Evolutionary conservation across 2,329 filamentous ascomycete genomes (phyloP), one percentile per base, ranked within the genome.

Genomic region (Pyricularia pennisetigena): DNA sequence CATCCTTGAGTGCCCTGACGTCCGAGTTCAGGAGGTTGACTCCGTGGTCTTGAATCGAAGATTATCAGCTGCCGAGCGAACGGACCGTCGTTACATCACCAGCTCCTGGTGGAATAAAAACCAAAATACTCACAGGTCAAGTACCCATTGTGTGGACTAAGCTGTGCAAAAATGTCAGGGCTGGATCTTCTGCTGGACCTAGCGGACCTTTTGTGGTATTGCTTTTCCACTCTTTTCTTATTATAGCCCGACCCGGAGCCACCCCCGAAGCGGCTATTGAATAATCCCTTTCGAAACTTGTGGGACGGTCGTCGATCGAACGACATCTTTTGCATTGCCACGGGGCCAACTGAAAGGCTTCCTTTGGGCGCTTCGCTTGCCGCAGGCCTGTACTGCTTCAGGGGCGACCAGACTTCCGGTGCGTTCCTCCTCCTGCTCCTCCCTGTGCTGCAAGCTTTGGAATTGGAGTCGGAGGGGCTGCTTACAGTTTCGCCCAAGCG

Each of bases 1-100:
- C 95, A 78, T 91, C 85, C 79, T 91, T 93, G 69, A 99, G 86
- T 20, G 90, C 90, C 77, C 94, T 91, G 72, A 98, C 87, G 78
- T 99, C 95, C 76, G 95, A 92, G 76, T 89, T 87, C 66, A 65
- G 28, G 30, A 63, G 6, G 5, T 61, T 70, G n/a, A 72, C 77
- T 69, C 80, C 79, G 72, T 80, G 79, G 70, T 81, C 79, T 41
- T 80, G 67, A 78, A 75, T 65, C 75, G 30, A 16, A 16, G 14
- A 28, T 28, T 20, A 28, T 62, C 59, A 62, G 59, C 24, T 28
- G 24, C 24, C 14, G 24, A 28, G 26, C 57, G 7, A 8, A 28
- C 59, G 26, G 6, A 28, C 14, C 16, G 20, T 24, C 3, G 24
- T 16, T 16, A 30, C 6, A 41, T 41, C 32, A 61, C 57, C 10